These are phyloP conservation scores for Heterobasidion parviporum DNA, from an alignment of 1,284 basidiomycete genomes.

Conservation along the genomic window DNA sequence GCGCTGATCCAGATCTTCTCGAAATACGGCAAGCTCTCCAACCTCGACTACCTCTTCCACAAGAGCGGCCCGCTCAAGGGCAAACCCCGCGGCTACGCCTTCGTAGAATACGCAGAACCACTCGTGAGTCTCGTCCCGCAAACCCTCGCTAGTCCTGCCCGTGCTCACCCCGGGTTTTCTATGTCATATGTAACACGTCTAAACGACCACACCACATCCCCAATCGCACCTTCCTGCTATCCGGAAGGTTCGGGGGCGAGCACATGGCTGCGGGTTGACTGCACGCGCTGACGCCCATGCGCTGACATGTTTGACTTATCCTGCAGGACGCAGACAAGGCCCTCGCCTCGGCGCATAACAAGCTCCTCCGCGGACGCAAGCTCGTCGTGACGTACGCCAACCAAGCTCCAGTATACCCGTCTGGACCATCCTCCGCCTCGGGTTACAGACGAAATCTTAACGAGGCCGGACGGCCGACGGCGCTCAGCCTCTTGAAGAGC, in stretches of 20 bases:
- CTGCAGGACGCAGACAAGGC: slow-evolving; percentile 84
- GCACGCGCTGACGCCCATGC: background rate
- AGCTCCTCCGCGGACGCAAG: slow-evolving; percentile 78
- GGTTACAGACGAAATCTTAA: slow-evolving; percentile 35
- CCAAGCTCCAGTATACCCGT: slow-evolving; percentile 52
- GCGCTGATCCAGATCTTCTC: slow-evolving; percentile 83
- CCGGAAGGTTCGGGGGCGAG: background rate
- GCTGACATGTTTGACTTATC: background rate
- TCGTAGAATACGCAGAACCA: slow-evolving; percentile 76
- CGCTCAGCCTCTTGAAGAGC: slow-evolving; percentile 82
- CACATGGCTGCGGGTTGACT: background rate
- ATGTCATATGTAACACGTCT: slow-evolving; percentile 3
- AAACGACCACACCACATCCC: background rate
- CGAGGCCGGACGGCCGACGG: slow-evolving; percentile 71
- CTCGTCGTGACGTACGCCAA: slow-evolving; percentile 86
- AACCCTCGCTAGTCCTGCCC: slow-evolving; percentile 6
- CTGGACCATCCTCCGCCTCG: slow-evolving; percentile 11
- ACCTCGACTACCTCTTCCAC: slow-evolving; percentile 94
- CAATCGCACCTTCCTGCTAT: background rate
- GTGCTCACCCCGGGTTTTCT: slow-evolving; percentile 45
- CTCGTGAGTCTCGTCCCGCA: slow-evolving; percentile 53
- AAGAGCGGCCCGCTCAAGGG: slow-evolving; percentile 85
- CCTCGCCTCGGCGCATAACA: slow-evolving; percentile 68
- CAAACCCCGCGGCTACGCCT: slow-evolving; percentile 92
- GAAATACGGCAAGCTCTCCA: slow-evolving; percentile 86